Evolutionary conservation across 352 stramenopile species (phyloP).

Genomic region (Aphanomyces euteiches): DNA sequence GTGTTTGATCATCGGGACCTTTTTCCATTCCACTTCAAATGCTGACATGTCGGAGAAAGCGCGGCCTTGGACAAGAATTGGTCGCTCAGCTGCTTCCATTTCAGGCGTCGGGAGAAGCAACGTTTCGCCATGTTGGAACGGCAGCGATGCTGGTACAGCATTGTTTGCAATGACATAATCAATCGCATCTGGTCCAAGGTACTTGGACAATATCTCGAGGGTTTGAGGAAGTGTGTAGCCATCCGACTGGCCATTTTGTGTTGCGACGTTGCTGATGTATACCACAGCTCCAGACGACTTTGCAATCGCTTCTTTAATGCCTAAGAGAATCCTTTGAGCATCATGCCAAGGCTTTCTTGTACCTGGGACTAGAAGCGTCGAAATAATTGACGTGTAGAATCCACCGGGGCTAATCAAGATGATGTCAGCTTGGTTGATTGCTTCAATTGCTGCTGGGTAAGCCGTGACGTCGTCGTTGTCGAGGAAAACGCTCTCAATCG

Average conservation of each 20-base stretch:
- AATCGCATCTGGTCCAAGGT: constrained; percentile 67
- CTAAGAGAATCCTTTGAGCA: neutral
- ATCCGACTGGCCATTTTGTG: constrained; percentile 77
- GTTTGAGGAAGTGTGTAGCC: constrained; percentile 70
- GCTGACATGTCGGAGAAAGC: constrained; percentile 66
- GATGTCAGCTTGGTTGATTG: constrained; percentile 82
- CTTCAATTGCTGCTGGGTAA: constrained; percentile 65
- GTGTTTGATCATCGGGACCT: constrained; percentile 83
- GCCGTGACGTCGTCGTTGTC: constrained; percentile 64
- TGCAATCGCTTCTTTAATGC: constrained; percentile 71
- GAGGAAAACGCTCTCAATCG: constrained; percentile 79
- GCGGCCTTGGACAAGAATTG: constrained; percentile 69
- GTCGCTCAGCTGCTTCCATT: constrained; percentile 51
- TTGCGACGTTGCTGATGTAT: constrained; percentile 85
- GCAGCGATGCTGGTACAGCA: constrained; percentile 49
- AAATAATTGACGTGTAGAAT: constrained; percentile 86
- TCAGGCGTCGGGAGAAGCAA: constrained; percentile 63
- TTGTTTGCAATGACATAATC: constrained; percentile 87
- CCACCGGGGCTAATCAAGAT: constrained; percentile 75
- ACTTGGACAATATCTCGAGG: constrained; percentile 56
- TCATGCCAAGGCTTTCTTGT: neutral
- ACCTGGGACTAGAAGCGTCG: constrained; percentile 69
- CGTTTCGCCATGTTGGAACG: constrained; percentile 68
- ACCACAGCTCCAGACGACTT: constrained; percentile 63
- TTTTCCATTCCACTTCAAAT: constrained; percentile 65